Conservation (phyloP, 225 moss, liverwort and hornwort species). For the Physcomitrellopsis africana region DNA sequence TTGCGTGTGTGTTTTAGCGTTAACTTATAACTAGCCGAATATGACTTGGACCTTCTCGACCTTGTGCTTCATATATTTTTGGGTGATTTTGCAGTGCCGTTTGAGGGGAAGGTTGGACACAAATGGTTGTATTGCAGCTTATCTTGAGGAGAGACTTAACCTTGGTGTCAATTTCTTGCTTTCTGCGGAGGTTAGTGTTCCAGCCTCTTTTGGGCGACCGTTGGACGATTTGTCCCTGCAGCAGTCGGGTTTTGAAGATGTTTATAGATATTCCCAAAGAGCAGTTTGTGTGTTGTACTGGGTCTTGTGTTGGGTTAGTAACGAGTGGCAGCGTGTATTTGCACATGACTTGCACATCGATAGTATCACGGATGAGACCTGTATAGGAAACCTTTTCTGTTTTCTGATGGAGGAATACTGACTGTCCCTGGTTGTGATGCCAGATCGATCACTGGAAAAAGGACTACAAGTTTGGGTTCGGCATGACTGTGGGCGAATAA, state of each 20-base stretch:
- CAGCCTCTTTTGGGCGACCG: neutral
- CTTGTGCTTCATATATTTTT: neutral
- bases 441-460: slow-evolving; percentile 99
- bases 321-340: neutral
- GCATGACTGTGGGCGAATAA: slow-evolving; percentile 99
- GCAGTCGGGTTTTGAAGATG: neutral
- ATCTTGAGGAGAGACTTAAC: slow-evolving; percentile 97
- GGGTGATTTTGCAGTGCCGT: slow-evolving; percentile 72
- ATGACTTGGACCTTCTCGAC: slow-evolving; percentile 8
- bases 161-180: slow-evolving; percentile 96
- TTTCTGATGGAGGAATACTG: neutral
- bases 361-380: neutral
- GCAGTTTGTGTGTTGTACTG: neutral
- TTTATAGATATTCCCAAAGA: neutral
- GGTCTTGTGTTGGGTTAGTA: slow-evolving; percentile 9
- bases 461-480: slow-evolving; percentile 99
- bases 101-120: slow-evolving; percentile 99
- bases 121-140: slow-evolving; percentile 97
- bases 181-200: slow-evolving; percentile 83
- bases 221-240: neutral
- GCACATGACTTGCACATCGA: too few species aligned
- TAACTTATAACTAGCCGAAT: neutral
- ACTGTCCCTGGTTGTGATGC: slow-evolving; percentile 20
- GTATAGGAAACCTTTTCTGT: neutral
- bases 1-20: neutral